Percentiles rank a stretch among this genome's conserved stretches.
Conservation (phyloP, 345 rosid species). For the Punica granatum region DNA sequence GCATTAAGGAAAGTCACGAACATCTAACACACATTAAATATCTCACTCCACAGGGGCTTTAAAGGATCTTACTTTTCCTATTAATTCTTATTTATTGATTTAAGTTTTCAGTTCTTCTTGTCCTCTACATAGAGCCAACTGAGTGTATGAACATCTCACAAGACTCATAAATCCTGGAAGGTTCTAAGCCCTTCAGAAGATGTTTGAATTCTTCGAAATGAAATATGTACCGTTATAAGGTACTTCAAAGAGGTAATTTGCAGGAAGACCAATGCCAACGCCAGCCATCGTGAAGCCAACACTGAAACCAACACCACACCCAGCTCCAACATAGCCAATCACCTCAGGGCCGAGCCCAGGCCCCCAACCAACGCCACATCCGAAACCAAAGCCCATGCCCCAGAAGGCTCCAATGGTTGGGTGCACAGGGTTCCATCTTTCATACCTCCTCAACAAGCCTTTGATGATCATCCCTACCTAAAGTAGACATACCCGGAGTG, state of each 20-base stretch:
- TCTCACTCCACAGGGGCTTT: too few species aligned
- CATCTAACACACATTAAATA: neutral
- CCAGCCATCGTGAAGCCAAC: conserved; percentile 85
- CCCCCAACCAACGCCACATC: conserved; percentile 97
- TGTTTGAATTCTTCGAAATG: neutral
- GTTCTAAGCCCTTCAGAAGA: too few species aligned
- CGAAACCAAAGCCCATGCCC: conserved; percentile 92
- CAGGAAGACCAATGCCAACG: conserved; percentile 86
- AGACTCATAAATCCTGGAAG: too few species aligned
- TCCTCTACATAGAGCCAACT: too few species aligned
- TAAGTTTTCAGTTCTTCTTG: too few species aligned
- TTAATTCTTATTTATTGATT: too few species aligned
- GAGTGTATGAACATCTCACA: neutral
- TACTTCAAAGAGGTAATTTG: conserved; percentile 41
- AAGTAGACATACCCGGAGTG: neutral
- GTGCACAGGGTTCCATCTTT: conserved; percentile 93
- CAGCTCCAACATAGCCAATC: conserved; percentile 83
- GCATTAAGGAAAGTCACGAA: neutral
- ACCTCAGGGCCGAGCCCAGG: conserved; percentile 97
- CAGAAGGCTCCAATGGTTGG: conserved; percentile 85
- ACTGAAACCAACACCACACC: conserved; percentile 82
- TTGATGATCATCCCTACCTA: conserved; percentile 68
- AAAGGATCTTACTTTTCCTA: too few species aligned
- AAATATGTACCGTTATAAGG: conserved; percentile 52
- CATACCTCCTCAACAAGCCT: conserved; percentile 65